Evolutionary conservation across 768 basidiomycete species (phyloP).

Genomic region (Termitomyces sp.): DNA sequence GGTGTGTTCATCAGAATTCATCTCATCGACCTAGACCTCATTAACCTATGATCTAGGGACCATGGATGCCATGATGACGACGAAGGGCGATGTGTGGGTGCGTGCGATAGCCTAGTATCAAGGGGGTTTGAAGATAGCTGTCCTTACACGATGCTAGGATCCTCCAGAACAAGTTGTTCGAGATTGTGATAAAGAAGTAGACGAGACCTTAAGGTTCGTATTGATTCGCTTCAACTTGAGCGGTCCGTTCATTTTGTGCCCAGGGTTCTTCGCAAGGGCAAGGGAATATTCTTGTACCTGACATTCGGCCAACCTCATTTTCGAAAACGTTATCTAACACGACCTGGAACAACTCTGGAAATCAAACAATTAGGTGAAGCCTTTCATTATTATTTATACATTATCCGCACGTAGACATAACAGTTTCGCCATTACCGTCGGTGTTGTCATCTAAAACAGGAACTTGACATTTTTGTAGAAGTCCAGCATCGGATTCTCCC

Average conservation of each 20-base stretch:
- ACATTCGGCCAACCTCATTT: constrained; percentile 92
- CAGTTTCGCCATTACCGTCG: not conserved
- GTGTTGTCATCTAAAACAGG: constrained; percentile 49
- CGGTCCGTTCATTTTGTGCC: not conserved
- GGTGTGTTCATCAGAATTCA: constrained; percentile 21
- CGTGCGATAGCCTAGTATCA: constrained; percentile 9
- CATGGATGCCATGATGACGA: constrained; percentile 88
- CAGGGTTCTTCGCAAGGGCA: constrained; percentile 59
- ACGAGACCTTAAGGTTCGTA: constrained; percentile 63
- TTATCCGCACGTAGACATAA: constrained; percentile 37
- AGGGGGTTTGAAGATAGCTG: not conserved
- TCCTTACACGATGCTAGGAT: constrained; percentile 38
- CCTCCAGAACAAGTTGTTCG: constrained; percentile 66
- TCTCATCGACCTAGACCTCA: not conserved
- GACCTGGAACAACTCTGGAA: constrained; percentile 53
- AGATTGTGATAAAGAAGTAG: constrained; percentile 71
- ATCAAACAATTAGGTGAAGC: constrained; percentile 69
- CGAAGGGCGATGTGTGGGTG: constrained; percentile 81
- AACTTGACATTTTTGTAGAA: constrained; percentile 95
- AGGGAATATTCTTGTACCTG: constrained; percentile 66
- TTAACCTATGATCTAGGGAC: constrained; percentile 35
- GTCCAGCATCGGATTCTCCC: constrained; percentile 84
- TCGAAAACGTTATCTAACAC: constrained; percentile 59
- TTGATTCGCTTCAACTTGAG: not conserved
- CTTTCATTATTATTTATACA: constrained; percentile 79